Base-by-base conservation (phyloP, 306 rosid genomes). In the Prunus mira region DNA sequence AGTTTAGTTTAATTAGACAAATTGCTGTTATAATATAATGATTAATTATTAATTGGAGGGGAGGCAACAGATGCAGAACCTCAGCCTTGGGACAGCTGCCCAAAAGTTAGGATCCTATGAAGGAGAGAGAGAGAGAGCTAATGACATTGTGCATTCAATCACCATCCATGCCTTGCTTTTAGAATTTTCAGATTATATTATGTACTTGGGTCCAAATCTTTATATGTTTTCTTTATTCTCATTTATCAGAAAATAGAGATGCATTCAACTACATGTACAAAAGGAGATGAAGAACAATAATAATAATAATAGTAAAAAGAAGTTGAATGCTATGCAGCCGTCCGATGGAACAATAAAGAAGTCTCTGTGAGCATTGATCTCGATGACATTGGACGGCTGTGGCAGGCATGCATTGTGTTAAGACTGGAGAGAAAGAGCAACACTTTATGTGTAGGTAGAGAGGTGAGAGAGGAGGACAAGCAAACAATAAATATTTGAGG, bases 41-140 rank as follows among this genome's bases (percentile, higher is more conserved):
- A 68, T 80, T 71, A 76, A 74, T 74, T 79, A 67, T 63, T 86
- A 79, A 78, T 75, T 69, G 51, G 71, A 77, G 43, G 46, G 46
- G 69, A 60, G 73, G 27, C 34, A 20, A 49, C 46, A 68, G 77
- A 64, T 77, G 75, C 83, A 76, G 79, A 76, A 78, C 76, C 82
- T 79, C 14, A 12, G 76, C 82, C 79, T 83, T 71, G 77, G 74
- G 61, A 69, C 12, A 19, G 83, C 82, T 76, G 73, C 83, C 74
- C 64, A 71, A 49, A 75, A 24, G 79, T 61, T 83, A 73, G 90
- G 77, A 87, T 91, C 93, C 93, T 87, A 85, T 87, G 88, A 24
- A 32, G 69, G 7, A 32, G 38, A 32, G 38, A 32, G 38, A 32
- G 38, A 32, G 38, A 4, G 32, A 72, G 61, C n/a, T 15, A 22